phyloP scores from a whole-genome alignment of 352 stramenopile genomes.

The Phytophthora fragariae region DNA sequence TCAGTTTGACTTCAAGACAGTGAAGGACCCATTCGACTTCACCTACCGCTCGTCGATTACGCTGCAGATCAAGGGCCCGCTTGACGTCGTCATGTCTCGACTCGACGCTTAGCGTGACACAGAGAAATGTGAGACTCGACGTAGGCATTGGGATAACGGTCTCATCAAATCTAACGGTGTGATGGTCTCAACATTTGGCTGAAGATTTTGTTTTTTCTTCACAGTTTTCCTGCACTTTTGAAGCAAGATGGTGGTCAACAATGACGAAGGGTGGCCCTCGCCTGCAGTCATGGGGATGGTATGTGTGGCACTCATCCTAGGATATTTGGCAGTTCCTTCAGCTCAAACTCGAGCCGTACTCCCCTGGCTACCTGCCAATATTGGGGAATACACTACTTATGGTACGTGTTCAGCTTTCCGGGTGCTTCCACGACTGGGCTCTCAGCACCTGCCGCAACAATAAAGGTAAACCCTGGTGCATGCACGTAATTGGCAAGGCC shows the following conservation, averaged over 20 bases:
- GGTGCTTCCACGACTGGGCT: slow-evolving; percentile 69
- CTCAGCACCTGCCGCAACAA: background rate
- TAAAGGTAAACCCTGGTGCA: slow-evolving; percentile 48
- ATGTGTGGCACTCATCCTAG: slow-evolving; percentile 33
- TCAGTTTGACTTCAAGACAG: slow-evolving; percentile 55
- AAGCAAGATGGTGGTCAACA: background rate
- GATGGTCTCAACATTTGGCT: background rate
- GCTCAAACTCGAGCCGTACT: slow-evolving; percentile 30
- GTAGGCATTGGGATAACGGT: background rate
- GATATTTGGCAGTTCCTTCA: slow-evolving; percentile 32
- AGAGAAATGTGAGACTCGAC: background rate
- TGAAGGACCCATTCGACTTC: slow-evolving; percentile 49
- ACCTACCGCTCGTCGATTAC: slow-evolving; percentile 57
- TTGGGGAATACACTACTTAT: slow-evolving; percentile 65
- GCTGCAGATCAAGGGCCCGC: slow-evolving; percentile 49
- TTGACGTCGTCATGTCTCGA: slow-evolving; percentile 38
- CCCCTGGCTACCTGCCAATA: slow-evolving; percentile 47
- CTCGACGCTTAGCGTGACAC: background rate
- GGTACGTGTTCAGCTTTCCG: slow-evolving; percentile 41
- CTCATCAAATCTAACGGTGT: background rate
- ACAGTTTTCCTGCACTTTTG: background rate
- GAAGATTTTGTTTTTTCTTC: background rate
- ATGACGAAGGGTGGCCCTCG: slow-evolving; percentile 13
- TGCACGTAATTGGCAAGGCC: slow-evolving; percentile 52
- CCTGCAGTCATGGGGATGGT: background rate